Conservation (phyloP, 768 basidiomycete species). For the Boletus barrowsii region DNA sequence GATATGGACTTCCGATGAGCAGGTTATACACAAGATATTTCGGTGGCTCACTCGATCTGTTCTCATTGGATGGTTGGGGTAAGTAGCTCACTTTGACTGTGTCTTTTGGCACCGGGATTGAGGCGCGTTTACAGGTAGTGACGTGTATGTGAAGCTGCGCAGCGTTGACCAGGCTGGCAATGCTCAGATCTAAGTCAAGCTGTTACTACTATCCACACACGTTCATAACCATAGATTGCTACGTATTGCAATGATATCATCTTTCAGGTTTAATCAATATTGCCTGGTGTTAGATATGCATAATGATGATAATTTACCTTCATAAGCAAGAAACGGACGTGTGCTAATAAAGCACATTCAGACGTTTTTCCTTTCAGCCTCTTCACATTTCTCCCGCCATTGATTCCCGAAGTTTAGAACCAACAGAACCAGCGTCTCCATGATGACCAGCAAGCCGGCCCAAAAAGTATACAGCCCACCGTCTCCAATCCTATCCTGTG, state of each 20-base stretch:
- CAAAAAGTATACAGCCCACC: constrained; percentile 37
- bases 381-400: constrained; percentile 57
- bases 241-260: not conserved
- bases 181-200: constrained; percentile 39
- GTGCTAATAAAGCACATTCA: not conserved
- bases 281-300: not conserved
- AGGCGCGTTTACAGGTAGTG: constrained; percentile 36
- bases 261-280: not conserved
- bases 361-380: constrained; percentile 33
- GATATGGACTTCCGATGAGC: constrained; percentile 85
- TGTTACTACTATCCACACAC: not conserved
- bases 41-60: constrained; percentile 78
- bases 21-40: constrained; percentile 79
- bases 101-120: not conserved
- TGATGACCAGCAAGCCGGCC: constrained; percentile 51
- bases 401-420: constrained; percentile 54
- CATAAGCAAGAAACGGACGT: not conserved
- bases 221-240: not conserved
- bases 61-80: constrained; percentile 85
- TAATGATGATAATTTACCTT: constrained; percentile 4
- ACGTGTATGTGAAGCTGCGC: constrained; percentile 53
- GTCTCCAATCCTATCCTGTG: constrained; percentile 25
- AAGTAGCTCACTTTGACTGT: constrained; percentile 19
- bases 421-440: constrained; percentile 52
- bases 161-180: constrained; percentile 52